These are phyloP conservation scores for Xylariaceae sp. DNA, from an alignment of 2,329 filamentous ascomycete genomes.

Conservation along the genomic window DNA sequence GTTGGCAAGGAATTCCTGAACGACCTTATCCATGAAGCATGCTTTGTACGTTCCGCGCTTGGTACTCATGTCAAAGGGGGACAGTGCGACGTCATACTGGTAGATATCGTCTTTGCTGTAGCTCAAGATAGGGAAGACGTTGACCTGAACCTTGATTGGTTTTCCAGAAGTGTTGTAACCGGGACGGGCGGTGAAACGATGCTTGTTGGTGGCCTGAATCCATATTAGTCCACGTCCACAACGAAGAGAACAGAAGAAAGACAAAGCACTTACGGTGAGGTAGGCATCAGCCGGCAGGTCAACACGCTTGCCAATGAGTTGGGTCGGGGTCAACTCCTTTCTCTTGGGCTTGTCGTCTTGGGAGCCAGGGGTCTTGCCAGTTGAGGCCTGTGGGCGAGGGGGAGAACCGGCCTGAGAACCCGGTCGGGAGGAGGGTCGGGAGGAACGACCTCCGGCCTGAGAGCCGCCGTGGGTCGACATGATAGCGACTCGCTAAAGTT, in stretches of 20 bases:
- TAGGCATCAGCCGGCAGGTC: constrained; percentile 61
- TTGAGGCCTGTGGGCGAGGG: not conserved
- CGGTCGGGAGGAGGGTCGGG: constrained; percentile 1
- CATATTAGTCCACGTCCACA: constrained; percentile 11
- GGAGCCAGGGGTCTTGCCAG: constrained; percentile 12
- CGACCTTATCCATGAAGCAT: constrained; percentile 66
- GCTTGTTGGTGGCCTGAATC: constrained; percentile 24
- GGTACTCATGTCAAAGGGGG: too few species aligned
- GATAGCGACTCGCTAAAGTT: not conserved
- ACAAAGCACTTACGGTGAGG: constrained; percentile 33
- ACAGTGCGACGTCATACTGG: constrained; percentile 67
- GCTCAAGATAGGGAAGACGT: constrained; percentile 68
- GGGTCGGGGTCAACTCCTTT: constrained; percentile 27
- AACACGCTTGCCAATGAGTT: constrained; percentile 45
- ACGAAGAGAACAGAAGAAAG: not conserved
- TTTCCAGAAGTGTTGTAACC: constrained; percentile 57
- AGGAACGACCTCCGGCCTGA: not conserved
- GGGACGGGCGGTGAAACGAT: constrained; percentile 46
- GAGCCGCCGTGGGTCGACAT: not conserved
- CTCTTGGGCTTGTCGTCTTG: constrained; percentile 17
- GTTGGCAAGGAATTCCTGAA: constrained; percentile 54
- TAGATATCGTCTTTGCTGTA: constrained; percentile 63
- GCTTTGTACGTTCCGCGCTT: constrained; percentile 63
- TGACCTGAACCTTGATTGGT: constrained; percentile 58
- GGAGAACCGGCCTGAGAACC: constrained; percentile 13